Evolutionary conservation across 176 grass and related monocot species (phyloP).

Genomic region (Bolboschoenus planiculmis): DNA sequence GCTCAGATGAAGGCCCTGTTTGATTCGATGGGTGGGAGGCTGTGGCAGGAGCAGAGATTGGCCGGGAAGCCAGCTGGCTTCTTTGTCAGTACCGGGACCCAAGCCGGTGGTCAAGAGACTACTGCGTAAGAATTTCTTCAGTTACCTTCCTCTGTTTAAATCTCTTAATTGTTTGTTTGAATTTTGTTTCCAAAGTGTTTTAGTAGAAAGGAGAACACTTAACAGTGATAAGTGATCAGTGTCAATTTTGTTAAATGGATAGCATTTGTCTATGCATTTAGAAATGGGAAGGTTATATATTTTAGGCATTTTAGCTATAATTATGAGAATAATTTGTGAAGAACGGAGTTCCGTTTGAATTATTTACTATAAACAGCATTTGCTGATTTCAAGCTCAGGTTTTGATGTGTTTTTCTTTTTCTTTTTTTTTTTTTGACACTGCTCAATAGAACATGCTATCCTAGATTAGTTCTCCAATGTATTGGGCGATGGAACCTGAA

Average conservation of each 20-base stretch:
- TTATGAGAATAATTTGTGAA: not conserved
- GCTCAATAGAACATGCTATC: not conserved
- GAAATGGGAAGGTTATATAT: not conserved
- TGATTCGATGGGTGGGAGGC: constrained; percentile 31
- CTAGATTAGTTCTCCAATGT: not conserved
- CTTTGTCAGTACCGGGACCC: constrained; percentile 47
- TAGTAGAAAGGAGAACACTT: not conserved
- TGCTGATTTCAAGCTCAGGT: not conserved
- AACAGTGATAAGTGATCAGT: not conserved
- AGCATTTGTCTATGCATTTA: too few relatives aligned
- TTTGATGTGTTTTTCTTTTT: not conserved
- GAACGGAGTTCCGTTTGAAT: not conserved
- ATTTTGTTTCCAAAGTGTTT: not conserved
- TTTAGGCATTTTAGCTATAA: not conserved
- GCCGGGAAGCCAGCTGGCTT: constrained; percentile 38
- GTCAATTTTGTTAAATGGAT: not conserved
- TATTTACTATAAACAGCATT: not conserved
- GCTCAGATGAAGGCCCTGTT: constrained; percentile 57
- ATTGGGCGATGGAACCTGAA: not conserved
- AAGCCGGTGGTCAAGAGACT: constrained; percentile 47
- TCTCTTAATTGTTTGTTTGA: not conserved
- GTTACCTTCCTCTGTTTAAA: not conserved
- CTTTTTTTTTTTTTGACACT: too few relatives aligned
- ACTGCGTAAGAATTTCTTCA: constrained; percentile 37
- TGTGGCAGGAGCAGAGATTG: constrained; percentile 40